phyloP scores from a whole-genome alignment of 352 stramenopile genomes.

The Peronospora tabacina region DNA sequence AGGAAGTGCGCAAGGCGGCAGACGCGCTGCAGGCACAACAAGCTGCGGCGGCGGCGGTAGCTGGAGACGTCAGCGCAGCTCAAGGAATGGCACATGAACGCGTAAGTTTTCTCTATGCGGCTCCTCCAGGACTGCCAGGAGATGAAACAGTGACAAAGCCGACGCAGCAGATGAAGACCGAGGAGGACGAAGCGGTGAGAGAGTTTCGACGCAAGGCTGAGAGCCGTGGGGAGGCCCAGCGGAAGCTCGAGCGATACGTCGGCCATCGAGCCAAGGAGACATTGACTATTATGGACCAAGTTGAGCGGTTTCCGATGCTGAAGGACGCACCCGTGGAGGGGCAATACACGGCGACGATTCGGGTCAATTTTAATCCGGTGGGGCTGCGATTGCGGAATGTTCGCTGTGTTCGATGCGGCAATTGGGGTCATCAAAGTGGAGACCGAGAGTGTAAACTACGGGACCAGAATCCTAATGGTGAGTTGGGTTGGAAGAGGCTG shows the following conservation, averaged over 20 bases:
- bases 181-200: conserved; percentile 53
- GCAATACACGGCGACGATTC: conserved; percentile 69
- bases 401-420: conserved; percentile 65
- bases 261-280: conserved; percentile 54
- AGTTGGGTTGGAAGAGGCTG: background rate
- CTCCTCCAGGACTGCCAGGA: conserved; percentile 52
- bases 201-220: conserved; percentile 63
- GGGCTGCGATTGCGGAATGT: conserved; percentile 80
- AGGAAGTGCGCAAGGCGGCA: conserved; percentile 55
- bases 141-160: conserved; percentile 29
- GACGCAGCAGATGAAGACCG: conserved; percentile 25
- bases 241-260: conserved; percentile 69
- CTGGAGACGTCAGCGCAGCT: conserved; percentile 44
- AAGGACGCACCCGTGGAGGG: conserved; percentile 85
- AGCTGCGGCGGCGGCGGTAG: conserved; percentile 41
- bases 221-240: conserved; percentile 31
- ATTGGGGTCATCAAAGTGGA: conserved; percentile 81
- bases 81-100: conserved; percentile 42
- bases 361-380: conserved; percentile 85
- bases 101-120: conserved; percentile 70
- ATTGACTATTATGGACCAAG: conserved; percentile 76
- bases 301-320: conserved; percentile 85
- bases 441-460: conserved; percentile 74
- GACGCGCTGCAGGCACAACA: conserved; percentile 51
- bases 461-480: conserved; percentile 68